A percentile compares a stretch with the other conserved stretches of the same genome.
Evolutionary conservation across 148 eudicot genomes (phyloP).

Genomic region (Cornus kousa): DNA sequence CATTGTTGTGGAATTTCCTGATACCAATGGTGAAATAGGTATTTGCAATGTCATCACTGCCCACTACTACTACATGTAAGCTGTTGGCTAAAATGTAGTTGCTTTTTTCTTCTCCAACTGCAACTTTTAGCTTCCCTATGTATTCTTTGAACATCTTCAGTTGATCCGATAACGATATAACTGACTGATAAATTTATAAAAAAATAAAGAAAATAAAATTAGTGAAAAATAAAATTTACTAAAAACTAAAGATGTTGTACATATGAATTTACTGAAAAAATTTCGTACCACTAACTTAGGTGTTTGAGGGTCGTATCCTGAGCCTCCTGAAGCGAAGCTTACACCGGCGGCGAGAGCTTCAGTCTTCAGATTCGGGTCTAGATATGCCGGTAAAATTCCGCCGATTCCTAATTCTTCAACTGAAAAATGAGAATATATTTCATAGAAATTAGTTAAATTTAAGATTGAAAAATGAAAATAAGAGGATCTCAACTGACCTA

Average conservation of each 20-base stretch:
- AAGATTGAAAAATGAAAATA: too few species aligned
- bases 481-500: too few species aligned
- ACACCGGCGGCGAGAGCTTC: slow-evolving; percentile 63
- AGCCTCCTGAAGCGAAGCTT: slow-evolving; percentile 70
- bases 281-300: slow-evolving; percentile 32
- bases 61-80: slow-evolving; percentile 17
- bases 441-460: too few species aligned
- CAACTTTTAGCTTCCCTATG: slow-evolving; percentile 8
- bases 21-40: slow-evolving; percentile 29
- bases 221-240: not conserved
- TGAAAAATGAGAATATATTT: slow-evolving; percentile 11
- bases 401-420: slow-evolving; percentile 45
- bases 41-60: slow-evolving; percentile 36
- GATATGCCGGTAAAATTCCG: slow-evolving; percentile 44
- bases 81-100: slow-evolving; percentile 21
- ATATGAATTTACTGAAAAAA: not conserved
- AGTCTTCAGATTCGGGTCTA: slow-evolving; percentile 30
- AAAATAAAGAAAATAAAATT: not conserved
- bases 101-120: slow-evolving; percentile 32
- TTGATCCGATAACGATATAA: slow-evolving; percentile 24
- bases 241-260: not conserved
- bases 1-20: slow-evolving; percentile 17
- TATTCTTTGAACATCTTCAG: slow-evolving; percentile 32
- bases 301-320: slow-evolving; percentile 70
- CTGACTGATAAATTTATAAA: slow-evolving; percentile 14